Base-by-base conservation (phyloP, 23 red algal species). In the Chondrus crispus region DNA sequence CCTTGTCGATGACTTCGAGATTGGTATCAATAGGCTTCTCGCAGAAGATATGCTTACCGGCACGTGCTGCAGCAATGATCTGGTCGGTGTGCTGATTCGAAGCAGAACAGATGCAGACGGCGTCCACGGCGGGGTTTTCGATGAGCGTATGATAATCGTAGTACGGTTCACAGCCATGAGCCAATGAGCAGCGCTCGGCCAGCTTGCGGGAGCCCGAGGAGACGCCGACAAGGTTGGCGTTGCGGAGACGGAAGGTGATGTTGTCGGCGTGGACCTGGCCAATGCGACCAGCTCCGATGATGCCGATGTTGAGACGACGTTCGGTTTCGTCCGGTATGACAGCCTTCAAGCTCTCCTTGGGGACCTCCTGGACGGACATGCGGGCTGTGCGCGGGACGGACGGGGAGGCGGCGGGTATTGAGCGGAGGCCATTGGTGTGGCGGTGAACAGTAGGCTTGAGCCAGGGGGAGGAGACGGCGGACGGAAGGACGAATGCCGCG, bases 21-120 rank as follows among this genome's bases (percentile, higher is more conserved):
- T 93, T 81, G 47, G 91, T 96, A 81, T 96, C 97, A 74, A 99
- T 99, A 11, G 97, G 97, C 42, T 99, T 99, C 46, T 99, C 97
- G 41, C 94, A 95, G 72, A 99, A 99, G 71, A 99, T 99, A 68
- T 99, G 97, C 81, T 99, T 99, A 5, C 97, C 97, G 20, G 93
- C 93, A 72, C 92, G 36, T 12, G 97, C 97, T 19, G 97, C 97
- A 51, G 93, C 90, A 68, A 96, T 99, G 47, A 99, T 99, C 78
- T 99, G 97, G 16, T 78, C 51, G 46, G 94, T 96, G 45, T 99
- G 97, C 75, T 99, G 93, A 62, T 95, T 96, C 62, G 73, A 85
- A 0, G 97, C 97, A 14, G 97, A 99, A 81, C 97, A 99, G 45
- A 99, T 99, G 82, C 97, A 99, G 28, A 99, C 97, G 18, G 97